Evolutionary conservation across 1,139 yeast genomes (phyloP).

Genomic region (Blastobotrys capitulatus): DNA sequence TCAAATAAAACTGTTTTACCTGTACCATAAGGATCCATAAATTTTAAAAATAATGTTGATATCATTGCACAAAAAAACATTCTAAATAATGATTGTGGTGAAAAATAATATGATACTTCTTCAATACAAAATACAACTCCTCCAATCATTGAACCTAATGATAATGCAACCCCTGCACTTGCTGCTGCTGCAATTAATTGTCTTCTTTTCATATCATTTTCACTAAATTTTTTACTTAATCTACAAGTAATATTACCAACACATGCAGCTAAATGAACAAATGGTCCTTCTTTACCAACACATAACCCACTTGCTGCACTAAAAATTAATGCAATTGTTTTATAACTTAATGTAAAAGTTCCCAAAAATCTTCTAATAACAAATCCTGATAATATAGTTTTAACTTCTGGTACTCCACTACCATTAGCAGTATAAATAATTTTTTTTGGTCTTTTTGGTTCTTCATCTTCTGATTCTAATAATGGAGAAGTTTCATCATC

Average conservation of each 20-base stretch:
- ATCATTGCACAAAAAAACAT: conserved; percentile 57
- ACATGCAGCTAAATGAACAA: conserved; percentile 64
- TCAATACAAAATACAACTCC: conserved; percentile 63
- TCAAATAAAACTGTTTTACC: conserved; percentile 59
- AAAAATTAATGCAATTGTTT: conserved; percentile 47
- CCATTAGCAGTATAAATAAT: conserved; percentile 53
- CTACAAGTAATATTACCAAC: conserved; percentile 57
- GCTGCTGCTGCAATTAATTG: conserved; percentile 61
- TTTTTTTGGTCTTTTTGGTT: conserved; percentile 15
- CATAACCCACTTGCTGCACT: conserved; percentile 64
- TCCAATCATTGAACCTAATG: conserved; percentile 67
- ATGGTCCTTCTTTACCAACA: conserved; percentile 69
- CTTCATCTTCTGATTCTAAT: not conserved
- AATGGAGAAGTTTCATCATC: conserved; percentile 7
- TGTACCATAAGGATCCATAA: conserved; percentile 58
- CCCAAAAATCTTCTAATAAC: conserved; percentile 47
- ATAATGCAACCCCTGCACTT: conserved; percentile 64
- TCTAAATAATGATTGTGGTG: conserved; percentile 54
- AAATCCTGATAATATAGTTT: conserved; percentile 32
- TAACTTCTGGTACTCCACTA: conserved; percentile 62
- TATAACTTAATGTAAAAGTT: conserved; percentile 47
- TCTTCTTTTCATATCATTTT: conserved; percentile 50
- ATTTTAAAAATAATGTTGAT: conserved; percentile 51
- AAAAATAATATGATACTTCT: conserved; percentile 56
- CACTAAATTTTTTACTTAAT: conserved; percentile 44